Evolutionary conservation across 2,329 filamentous ascomycete species (phyloP).

Genomic region (Domatiomyces globalis): DNA sequence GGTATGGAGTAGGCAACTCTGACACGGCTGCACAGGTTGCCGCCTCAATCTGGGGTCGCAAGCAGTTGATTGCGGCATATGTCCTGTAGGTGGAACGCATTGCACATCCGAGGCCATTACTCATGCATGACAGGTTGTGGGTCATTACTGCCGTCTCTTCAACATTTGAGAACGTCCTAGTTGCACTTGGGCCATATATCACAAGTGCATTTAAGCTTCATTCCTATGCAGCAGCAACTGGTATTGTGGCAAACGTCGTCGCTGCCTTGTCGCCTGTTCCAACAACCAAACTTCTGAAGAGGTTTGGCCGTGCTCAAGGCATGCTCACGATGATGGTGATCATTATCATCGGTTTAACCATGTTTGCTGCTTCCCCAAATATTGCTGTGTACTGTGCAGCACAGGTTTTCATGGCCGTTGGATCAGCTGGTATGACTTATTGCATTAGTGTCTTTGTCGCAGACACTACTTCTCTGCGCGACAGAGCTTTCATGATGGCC

Average conservation of each 20-base stretch:
- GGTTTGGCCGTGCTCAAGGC: conserved; percentile 46
- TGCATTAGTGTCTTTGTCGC: conserved; percentile 45
- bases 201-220: conserved; percentile 39
- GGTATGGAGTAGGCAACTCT: neutral
- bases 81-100: conserved; percentile 19
- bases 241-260: conserved; percentile 40
- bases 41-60: neutral
- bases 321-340: conserved; percentile 33
- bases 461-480: conserved; percentile 47
- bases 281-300: conserved; percentile 47
- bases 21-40: neutral
- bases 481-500: conserved; percentile 46
- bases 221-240: conserved; percentile 38
- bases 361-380: conserved; percentile 46
- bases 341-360: conserved; percentile 35
- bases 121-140: conserved; percentile 21
- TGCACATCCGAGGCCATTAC: neutral
- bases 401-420: conserved; percentile 40
- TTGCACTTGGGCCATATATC: conserved; percentile 33
- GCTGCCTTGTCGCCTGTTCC: conserved; percentile 43
- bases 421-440: conserved; percentile 43
- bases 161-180: conserved; percentile 23
- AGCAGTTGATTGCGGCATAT: conserved; percentile 20
- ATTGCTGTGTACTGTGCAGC: conserved; percentile 47
- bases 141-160: conserved; percentile 26